These are phyloP conservation scores for Penicillium coprophilum DNA, from an alignment of 495 filamentous ascomycete species.

Conservation along the genomic window DNA sequence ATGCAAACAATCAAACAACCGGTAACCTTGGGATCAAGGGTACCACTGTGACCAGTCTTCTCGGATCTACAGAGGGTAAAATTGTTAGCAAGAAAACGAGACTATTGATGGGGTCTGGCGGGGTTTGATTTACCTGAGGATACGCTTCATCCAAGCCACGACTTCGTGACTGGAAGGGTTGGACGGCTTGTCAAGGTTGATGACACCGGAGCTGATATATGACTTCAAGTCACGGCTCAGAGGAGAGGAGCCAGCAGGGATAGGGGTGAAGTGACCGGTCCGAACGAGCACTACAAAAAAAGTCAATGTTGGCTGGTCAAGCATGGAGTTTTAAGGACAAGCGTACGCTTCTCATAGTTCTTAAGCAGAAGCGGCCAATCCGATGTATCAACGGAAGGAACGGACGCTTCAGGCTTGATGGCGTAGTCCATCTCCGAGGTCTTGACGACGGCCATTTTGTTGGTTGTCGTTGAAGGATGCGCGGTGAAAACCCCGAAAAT, in stretches of 20 bases:
- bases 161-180: constrained; percentile 98
- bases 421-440: constrained; percentile 65
- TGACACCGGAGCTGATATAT: constrained; percentile 93
- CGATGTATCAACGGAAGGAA: constrained; percentile 71
- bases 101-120: background rate
- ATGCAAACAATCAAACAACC: constrained; percentile 95
- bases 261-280: constrained; percentile 91
- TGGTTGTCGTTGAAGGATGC: constrained; percentile 29
- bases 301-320: constrained; percentile 24
- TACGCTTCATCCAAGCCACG: constrained; percentile 97
- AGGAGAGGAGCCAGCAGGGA: constrained; percentile 82
- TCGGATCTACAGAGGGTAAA: constrained; percentile 63
- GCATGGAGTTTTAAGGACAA: constrained; percentile 18
- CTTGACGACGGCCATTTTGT: constrained; percentile 59
- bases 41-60: constrained; percentile 97
- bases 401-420: constrained; percentile 82
- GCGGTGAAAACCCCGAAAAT: constrained; percentile 29
- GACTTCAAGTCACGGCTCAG: constrained; percentile 90
- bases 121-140: constrained; percentile 65
- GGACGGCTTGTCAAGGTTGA: constrained; percentile 97
- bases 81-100: constrained; percentile 20
- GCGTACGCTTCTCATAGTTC: constrained; percentile 80
- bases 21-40: constrained; percentile 91
- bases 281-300: constrained; percentile 68
- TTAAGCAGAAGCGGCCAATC: constrained; percentile 88